These are phyloP conservation scores for Fusarium circinatum DNA, from an alignment of 2,329 filamentous ascomycete genomes.

Conservation along the genomic window DNA sequence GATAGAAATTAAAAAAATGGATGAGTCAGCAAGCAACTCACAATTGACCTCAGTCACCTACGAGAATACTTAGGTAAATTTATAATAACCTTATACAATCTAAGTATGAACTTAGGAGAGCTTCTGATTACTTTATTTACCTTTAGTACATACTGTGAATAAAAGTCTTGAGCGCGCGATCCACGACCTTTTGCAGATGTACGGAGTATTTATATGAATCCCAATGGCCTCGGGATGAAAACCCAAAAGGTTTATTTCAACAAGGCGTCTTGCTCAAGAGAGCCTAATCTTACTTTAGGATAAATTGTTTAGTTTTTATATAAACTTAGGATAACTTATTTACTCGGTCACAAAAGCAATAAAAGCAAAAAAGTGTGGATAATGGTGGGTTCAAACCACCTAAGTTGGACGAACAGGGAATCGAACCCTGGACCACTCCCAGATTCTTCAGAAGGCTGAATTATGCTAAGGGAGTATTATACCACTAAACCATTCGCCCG, in stretches of 20 bases:
- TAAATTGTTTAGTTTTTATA: not conserved
- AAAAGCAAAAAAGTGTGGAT: conserved; percentile 13
- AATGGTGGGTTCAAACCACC: conserved; percentile 16
- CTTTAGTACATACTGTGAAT: not conserved
- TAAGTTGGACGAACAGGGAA: conserved; percentile 31
- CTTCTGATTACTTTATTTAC: not conserved
- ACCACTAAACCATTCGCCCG: conserved; percentile 39
- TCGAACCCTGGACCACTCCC: conserved; percentile 35
- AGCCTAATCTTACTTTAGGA: not conserved
- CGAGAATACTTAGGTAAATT: not conserved
- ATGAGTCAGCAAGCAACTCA: not conserved
- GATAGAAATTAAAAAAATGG: not conserved
- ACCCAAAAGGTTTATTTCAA: too few relatives aligned
- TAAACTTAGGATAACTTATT: not conserved
- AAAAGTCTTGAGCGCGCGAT: not conserved
- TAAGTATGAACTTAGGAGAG: not conserved
- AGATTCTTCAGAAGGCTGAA: conserved; percentile 2
- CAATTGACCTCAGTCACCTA: not conserved
- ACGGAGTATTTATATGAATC: not conserved
- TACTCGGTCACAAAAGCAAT: not conserved
- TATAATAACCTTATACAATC: too few relatives aligned
- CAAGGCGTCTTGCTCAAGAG: not conserved
- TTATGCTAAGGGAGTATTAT: conserved; percentile 37
- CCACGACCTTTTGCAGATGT: too few relatives aligned
- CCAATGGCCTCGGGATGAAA: not conserved